Evolutionary conservation across 768 basidiomycete genomes (phyloP), one percentile per base, ranked within the genome.

Genomic region (Tylopilus subfusipes): DNA sequence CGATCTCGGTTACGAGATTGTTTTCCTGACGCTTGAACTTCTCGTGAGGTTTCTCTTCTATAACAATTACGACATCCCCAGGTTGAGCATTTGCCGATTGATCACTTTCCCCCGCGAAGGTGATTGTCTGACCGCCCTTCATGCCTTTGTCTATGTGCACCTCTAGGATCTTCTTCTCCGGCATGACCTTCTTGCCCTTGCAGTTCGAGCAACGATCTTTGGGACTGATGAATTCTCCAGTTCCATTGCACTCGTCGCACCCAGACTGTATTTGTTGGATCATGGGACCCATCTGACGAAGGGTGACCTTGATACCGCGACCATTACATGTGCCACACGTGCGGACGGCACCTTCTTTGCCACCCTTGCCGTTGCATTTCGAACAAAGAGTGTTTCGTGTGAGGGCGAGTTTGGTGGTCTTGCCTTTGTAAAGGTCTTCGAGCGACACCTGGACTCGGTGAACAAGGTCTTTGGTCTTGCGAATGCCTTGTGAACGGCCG

Each of bases 211-310:
- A 99, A 55, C 88, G 82, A 77, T 98, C 93, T 72, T 94, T 98
- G 53, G 75, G 68, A 71, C 93, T 94, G 78, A 99, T 97, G 63
- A 94, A 79, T 73, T 99, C 96, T 61, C 97, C 97, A n/a, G 85
- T 82, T 16, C 92, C 97, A 48, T 79, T 82, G 72, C 97, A 99
- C 16, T 98, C 97, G 68, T 88, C 85, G 76, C 97, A 99, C 42
- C 85, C 80, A 50, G 93, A 90, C 70, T 98, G 97, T 62, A 98
- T 91, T 75, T 99, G 96, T 73, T 99, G 97, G 63, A 99, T 92
- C 97, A 99, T 99, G 5, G 97, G 97, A 25, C 97, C 97, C 84
- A 99, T 90, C 72, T 98, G 97, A 57, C 97, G 90, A 57, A 98
- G 76, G 48, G 88, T 92, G 67, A 98, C 73, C 70, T 86, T 90